Conservation (phyloP, 306 rosid genomes). For the Sesbania bispinosa region DNA sequence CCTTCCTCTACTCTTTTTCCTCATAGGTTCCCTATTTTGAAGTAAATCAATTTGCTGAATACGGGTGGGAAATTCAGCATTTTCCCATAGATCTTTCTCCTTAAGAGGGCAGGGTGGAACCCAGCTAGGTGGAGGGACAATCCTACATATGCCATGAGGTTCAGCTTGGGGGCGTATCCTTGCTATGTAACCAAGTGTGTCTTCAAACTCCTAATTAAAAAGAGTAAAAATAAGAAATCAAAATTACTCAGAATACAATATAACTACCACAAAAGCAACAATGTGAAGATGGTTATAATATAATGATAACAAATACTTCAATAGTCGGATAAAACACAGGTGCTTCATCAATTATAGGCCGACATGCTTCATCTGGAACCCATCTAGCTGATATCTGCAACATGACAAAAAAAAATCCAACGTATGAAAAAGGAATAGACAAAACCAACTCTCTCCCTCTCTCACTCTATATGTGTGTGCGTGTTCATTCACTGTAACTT, state of each 20-base stretch:
- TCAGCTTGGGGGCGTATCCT: conserved; percentile 78
- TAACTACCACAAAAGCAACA: background rate
- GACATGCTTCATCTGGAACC: conserved; percentile 70
- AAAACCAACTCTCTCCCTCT: background rate
- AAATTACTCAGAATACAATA: conserved; percentile 1
- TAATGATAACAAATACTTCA: conserved; percentile 48
- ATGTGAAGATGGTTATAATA: background rate
- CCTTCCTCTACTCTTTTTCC: conserved; percentile 72
- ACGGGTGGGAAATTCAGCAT: conserved; percentile 76
- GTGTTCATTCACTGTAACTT: background rate
- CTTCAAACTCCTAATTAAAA: conserved; percentile 71
- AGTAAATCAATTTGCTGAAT: conserved; percentile 88
- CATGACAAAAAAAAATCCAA: conserved; percentile 22
- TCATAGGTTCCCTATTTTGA: conserved; percentile 96
- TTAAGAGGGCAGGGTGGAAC: conserved; percentile 86
- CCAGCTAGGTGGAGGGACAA: conserved; percentile 94
- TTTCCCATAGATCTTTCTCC: conserved; percentile 75
- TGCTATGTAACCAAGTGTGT: conserved; percentile 80
- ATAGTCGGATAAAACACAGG: conserved; percentile 82
- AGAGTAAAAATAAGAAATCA: conserved; percentile 5
- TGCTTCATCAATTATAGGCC: conserved; percentile 76
- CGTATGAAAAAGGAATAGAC: background rate
- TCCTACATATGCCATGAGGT: conserved; percentile 85
- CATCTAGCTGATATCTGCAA: conserved; percentile 74
- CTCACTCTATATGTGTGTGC: background rate